These are phyloP conservation scores for Cutaneotrichosporon cutaneum DNA, from an alignment of 1,284 basidiomycete species.

Conservation along the genomic window DNA sequence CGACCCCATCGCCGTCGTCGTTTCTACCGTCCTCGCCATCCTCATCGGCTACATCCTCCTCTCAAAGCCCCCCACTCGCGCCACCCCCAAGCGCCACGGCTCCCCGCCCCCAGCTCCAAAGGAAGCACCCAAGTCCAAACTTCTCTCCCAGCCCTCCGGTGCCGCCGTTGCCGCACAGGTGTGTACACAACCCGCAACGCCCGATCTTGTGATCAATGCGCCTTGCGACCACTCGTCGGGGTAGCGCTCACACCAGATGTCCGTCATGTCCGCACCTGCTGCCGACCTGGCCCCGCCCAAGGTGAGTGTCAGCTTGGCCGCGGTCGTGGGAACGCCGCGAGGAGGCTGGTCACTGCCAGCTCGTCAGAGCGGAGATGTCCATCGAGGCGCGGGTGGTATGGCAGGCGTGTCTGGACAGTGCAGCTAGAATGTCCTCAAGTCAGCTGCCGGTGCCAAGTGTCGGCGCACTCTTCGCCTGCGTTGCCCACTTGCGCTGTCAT, in stretches of 20 bases:
- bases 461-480: too few relatives aligned
- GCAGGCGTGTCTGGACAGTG: too few relatives aligned
- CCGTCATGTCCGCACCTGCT: conserved; percentile 51
- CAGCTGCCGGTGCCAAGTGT: too few relatives aligned
- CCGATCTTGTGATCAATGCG: neutral
- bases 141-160: conserved; percentile 38
- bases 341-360: too few relatives aligned
- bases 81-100: neutral
- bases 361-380: too few relatives aligned
- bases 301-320: conserved; percentile 26
- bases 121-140: neutral
- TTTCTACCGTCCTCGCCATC: neutral
- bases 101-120: neutral
- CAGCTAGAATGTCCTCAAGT: too few relatives aligned
- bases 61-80: neutral
- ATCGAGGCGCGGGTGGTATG: too few relatives aligned
- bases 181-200: conserved; percentile 11
- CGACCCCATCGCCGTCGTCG: neutral
- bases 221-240: too few relatives aligned
- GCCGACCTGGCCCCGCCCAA: conserved; percentile 47
- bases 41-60: neutral
- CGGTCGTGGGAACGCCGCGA: neutral
- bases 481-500: too few relatives aligned
- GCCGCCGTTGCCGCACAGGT: conserved; percentile 48
- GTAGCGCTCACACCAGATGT: neutral